Base-by-base conservation (phyloP, 495 filamentous ascomycete genomes). In the Margaritispora aquatica region DNA sequence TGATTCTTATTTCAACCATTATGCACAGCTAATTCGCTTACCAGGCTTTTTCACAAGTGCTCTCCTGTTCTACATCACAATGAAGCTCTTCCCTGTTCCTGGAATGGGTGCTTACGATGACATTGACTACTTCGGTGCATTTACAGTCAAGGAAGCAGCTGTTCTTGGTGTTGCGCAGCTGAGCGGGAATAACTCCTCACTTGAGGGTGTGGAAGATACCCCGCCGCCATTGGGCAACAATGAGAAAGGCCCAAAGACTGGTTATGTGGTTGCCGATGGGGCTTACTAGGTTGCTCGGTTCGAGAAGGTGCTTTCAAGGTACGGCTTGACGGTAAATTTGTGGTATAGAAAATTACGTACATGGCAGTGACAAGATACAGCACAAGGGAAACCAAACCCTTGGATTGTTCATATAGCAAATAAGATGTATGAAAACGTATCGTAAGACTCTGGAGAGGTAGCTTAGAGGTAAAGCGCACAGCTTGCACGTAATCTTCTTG, bases 21-120 rank as follows among this genome's bases (percentile, higher is more conserved):
- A n/a, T n/a, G n/a, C n/a, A n/a, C n/a, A n/a, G n/a, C 58, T 26
- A 61, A 23, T 21, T 22, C 9, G 54, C 41, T 49, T 20, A 48
- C 26, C 20, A 71, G 71, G 71, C 1, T 71, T 73, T 64, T 73
- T 73, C 49, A 70, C 58, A 4, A 71, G 69, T 26, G 66, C 57
- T 0, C 59, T 55, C 2, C 53, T 73, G 7, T 73, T 73, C 55
- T 58, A 66, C 44, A 34, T 63, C 41, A 58, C 67, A 1, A 73
- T 70, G 56, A 60, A 65, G 36, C 13, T 66, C 9, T 73, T 69
- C 50, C 71, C 71, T 13, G 60, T 69, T 2, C n/a, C 34, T 8
- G 67, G 70, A 21, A 51, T 72, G 56, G 71, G 29, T 15, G 29
- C 5, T 7, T 34, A 34, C 63, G 66, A 70, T 19, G 57, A 64